Conservation (phyloP, 116 monocot species). For the Iris pallida region DNA sequence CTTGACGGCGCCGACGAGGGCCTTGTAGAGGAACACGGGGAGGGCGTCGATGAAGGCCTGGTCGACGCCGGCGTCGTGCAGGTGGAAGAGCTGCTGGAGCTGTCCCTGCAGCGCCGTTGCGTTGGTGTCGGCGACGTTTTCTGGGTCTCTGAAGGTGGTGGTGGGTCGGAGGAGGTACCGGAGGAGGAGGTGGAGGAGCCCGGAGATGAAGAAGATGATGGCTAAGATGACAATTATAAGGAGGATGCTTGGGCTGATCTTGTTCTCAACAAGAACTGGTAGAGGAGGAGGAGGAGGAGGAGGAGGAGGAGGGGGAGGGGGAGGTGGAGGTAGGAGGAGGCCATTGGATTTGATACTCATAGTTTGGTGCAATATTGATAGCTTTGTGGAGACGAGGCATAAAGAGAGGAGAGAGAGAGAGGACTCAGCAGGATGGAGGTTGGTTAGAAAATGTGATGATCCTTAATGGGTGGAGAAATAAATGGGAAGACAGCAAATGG, state of each 20-base stretch:
- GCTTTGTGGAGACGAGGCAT: background rate
- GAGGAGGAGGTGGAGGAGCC: constrained; percentile 68
- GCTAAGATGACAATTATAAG: constrained; percentile 67
- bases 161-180: constrained; percentile 43
- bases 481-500: constrained; percentile 15
- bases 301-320: background rate
- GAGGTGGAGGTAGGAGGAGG: background rate
- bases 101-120: constrained; percentile 70
- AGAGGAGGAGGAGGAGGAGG: background rate
- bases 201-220: constrained; percentile 69
- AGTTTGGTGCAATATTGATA: constrained; percentile 5
- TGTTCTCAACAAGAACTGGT: constrained; percentile 23
- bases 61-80: constrained; percentile 78
- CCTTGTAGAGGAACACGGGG: constrained; percentile 66
- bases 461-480: constrained; percentile 17
- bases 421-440: background rate
- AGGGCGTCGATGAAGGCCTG: constrained; percentile 73
- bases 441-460: background rate
- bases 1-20: constrained; percentile 40
- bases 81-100: constrained; percentile 82
- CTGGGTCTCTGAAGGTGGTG: constrained; percentile 23
- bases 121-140: constrained; percentile 16
- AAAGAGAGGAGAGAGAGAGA: constrained; percentile 4
- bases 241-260: constrained; percentile 61
- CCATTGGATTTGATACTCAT: background rate